These are phyloP conservation scores for Fusarium foetens DNA, from an alignment of 2,329 filamentous ascomycete species.

Conservation along the genomic window DNA sequence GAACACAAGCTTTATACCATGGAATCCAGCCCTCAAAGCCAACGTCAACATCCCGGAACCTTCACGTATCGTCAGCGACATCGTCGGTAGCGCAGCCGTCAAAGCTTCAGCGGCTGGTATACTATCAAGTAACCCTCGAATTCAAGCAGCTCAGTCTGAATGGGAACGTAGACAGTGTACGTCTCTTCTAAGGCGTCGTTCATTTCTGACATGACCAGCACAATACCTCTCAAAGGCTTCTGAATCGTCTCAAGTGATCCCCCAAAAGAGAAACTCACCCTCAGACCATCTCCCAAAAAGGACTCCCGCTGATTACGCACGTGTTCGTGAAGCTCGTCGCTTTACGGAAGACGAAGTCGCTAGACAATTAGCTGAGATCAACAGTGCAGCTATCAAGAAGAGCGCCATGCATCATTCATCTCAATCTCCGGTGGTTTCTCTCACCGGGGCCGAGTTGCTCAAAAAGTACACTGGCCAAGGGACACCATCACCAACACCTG, in stretches of 20 bases:
- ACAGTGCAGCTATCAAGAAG: slow-evolving; percentile 3
- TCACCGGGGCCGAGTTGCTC: slow-evolving; percentile 25
- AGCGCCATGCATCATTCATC: slow-evolving; percentile 9
- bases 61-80: slow-evolving; percentile 42
- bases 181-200: not conserved
- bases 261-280: slow-evolving; percentile 22
- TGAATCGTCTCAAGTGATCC: not conserved
- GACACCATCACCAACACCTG: slow-evolving; percentile 3
- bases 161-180: slow-evolving; percentile 44
- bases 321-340: not conserved
- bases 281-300: slow-evolving; percentile 15
- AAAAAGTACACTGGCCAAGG: slow-evolving; percentile 18
- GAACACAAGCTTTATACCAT: slow-evolving; percentile 30
- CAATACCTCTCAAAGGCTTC: not conserved
- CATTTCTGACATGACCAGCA: slow-evolving; percentile 19
- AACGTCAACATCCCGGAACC: slow-evolving; percentile 19
- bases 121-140: slow-evolving; percentile 36
- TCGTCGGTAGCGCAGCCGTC: not conserved
- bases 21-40: slow-evolving; percentile 21
- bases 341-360: slow-evolving; percentile 37
- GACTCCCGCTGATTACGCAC: slow-evolving; percentile 13
- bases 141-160: slow-evolving; percentile 44
- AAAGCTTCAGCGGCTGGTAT: slow-evolving; percentile 4
- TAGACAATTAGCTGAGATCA: slow-evolving; percentile 19
- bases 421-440: slow-evolving; percentile 10